Evolutionary conservation across 2,329 filamentous ascomycete species (phyloP).

Genomic region (Blastomyces parvus): DNA sequence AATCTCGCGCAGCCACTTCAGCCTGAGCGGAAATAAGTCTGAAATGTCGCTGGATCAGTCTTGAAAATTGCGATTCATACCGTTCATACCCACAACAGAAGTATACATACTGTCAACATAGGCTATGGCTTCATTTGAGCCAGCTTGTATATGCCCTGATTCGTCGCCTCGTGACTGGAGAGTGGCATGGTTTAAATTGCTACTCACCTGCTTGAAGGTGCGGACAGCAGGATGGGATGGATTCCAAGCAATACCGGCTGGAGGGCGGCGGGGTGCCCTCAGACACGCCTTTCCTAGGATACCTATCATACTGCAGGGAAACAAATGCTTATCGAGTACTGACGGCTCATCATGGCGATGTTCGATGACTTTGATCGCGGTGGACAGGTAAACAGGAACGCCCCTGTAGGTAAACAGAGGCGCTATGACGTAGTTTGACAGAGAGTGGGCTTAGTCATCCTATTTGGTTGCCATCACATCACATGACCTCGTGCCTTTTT

Average conservation of each 20-base stretch:
- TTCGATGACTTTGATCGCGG: background rate
- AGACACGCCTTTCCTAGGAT: conserved; percentile 8
- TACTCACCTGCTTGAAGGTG: background rate
- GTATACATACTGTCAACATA: conserved; percentile 71
- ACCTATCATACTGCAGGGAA: conserved; percentile 9
- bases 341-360: background rate
- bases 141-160: conserved; percentile 71
- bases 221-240: background rate
- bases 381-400: background rate
- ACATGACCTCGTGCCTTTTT: background rate
- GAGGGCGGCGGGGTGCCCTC: background rate
- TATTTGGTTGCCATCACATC: background rate
- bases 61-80: background rate
- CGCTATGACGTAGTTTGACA: background rate
- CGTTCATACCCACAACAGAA: background rate
- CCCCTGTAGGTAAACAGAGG: background rate
- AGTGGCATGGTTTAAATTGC: background rate
- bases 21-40: conserved; percentile 77
- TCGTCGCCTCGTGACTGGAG: conserved; percentile 49
- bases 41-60: conserved; percentile 11
- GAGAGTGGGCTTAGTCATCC: background rate
- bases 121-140: conserved; percentile 67
- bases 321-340: background rate
- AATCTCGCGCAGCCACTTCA: conserved; percentile 53
- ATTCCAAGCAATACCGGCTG: background rate